A percentile compares a stretch with the other conserved stretches of the same genome.
phyloP scores from a whole-genome alignment of 148 eudicot species.

The Mesembryanthemum crystallinum region DNA sequence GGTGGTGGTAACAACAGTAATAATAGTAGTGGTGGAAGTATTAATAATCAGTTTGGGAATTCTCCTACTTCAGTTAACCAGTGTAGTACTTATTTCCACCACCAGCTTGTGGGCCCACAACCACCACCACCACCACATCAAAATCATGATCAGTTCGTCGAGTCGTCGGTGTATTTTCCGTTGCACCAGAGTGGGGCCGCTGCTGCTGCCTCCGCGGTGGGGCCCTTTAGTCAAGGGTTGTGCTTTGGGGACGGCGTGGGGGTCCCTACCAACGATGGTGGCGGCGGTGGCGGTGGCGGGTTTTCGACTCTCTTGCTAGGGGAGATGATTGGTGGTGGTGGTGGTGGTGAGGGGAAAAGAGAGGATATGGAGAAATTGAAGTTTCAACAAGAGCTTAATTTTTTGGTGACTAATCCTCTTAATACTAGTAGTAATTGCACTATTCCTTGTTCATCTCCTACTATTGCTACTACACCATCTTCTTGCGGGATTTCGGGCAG shows the following conservation, averaged over 20 bases:
- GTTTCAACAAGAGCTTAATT: conserved; percentile 41
- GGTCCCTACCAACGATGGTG: neutral
- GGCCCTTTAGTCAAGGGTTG: conserved; percentile 41
- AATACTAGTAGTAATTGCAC: conserved; percentile 21
- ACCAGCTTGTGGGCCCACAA: conserved; percentile 19
- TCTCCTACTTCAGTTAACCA: conserved; percentile 80
- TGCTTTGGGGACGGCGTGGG: conserved; percentile 26
- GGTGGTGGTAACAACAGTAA: neutral
- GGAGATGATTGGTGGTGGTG: conserved; percentile 50
- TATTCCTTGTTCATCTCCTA: conserved; percentile 22
- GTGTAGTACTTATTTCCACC: conserved; percentile 29
- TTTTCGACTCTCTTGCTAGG: conserved; percentile 49
- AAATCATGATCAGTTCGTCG: conserved; percentile 3
- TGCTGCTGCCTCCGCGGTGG: neutral
- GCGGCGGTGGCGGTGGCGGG: conserved; percentile 17
- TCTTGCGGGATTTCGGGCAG: conserved; percentile 24
- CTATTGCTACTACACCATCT: conserved; percentile 34
- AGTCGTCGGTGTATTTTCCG: conserved; percentile 47
- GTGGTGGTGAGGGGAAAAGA: conserved; percentile 32
- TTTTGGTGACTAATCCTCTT: conserved; percentile 35
- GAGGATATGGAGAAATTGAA: conserved; percentile 41
- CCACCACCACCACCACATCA: conserved; percentile 20
- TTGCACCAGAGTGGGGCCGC: conserved; percentile 32
- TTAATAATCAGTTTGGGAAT: conserved; percentile 25
- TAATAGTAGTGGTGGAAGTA: neutral